Evolutionary conservation across 805 yeast species (phyloP).

Genomic region (Pichia deserticola): DNA sequence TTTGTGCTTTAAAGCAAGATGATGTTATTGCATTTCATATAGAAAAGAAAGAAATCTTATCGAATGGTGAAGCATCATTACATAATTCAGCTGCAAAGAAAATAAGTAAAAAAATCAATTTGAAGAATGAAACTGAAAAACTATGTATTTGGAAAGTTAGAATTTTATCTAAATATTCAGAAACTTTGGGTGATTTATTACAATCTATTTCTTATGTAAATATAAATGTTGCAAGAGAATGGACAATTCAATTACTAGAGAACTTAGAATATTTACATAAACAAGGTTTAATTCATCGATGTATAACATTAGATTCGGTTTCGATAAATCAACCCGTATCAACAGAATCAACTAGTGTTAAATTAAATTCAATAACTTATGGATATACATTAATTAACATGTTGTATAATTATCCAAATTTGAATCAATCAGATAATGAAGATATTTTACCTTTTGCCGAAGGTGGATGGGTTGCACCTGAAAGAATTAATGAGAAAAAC

Average conservation of each 20-base stretch:
- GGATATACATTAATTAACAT: slow-evolving; percentile 41
- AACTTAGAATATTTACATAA: slow-evolving; percentile 81
- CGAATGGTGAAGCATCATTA: slow-evolving; percentile 24
- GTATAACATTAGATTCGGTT: slow-evolving; percentile 55
- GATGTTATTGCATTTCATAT: slow-evolving; percentile 68
- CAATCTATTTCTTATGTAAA: slow-evolving; percentile 60
- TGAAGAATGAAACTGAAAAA: slow-evolving; percentile 12
- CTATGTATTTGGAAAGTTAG: slow-evolving; percentile 57
- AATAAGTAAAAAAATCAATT: slow-evolving; percentile 22
- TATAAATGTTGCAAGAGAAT: slow-evolving; percentile 71
- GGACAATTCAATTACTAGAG: slow-evolving; percentile 84
- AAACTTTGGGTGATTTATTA: slow-evolving; percentile 56
- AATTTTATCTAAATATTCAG: slow-evolving; percentile 57
- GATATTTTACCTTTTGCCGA: slow-evolving; percentile 22
- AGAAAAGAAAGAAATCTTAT: slow-evolving; percentile 37
- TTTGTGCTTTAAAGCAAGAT: slow-evolving; percentile 50
- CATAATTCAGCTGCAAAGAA: slow-evolving; percentile 28
- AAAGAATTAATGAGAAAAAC: slow-evolving; percentile 32
- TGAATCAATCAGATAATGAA: slow-evolving; percentile 14
- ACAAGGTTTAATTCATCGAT: slow-evolving; percentile 71
- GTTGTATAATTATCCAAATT: slow-evolving; percentile 28
- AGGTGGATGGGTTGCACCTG: slow-evolving; percentile 76
- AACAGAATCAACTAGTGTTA: slow-evolving; percentile 49
- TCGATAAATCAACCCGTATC: slow-evolving; percentile 43
- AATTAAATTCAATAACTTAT: slow-evolving; percentile 53